phyloP scores from a whole-genome alignment of 1,139 yeast genomes.

The Scheffersomyces stambukii region DNA sequence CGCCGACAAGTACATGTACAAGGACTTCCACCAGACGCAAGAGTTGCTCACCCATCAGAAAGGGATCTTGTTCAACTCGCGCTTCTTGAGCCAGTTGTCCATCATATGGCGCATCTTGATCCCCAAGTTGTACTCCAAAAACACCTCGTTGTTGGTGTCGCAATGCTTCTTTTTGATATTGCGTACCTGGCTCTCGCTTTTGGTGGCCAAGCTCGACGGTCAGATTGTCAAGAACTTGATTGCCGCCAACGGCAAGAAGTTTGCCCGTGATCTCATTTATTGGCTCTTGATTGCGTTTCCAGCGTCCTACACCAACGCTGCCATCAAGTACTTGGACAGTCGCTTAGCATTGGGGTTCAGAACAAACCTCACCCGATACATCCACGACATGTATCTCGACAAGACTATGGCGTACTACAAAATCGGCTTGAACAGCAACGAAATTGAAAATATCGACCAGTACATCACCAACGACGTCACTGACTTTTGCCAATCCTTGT shows the following conservation, averaged over 20 bases:
- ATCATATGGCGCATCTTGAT: constrained; percentile 81
- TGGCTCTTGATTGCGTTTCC: constrained; percentile 93
- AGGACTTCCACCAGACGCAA: constrained; percentile 44
- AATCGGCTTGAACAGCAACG: constrained; percentile 45
- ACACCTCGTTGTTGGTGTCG: constrained; percentile 59
- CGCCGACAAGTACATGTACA: constrained; percentile 62
- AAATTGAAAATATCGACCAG: constrained; percentile 57
- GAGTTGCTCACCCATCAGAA: constrained; percentile 25
- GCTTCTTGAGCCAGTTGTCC: constrained; percentile 66
- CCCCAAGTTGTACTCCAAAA: constrained; percentile 68
- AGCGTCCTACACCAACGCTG: constrained; percentile 89
- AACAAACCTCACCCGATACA: constrained; percentile 77
- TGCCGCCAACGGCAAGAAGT: constrained; percentile 74
- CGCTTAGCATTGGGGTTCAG: constrained; percentile 80
- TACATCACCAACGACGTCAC: constrained; percentile 84
- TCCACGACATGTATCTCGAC: constrained; percentile 87
- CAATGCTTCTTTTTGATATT: constrained; percentile 75
- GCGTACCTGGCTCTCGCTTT: constrained; percentile 82
- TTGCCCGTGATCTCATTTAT: constrained; percentile 70
- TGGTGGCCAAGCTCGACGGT: constrained; percentile 89
- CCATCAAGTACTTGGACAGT: constrained; percentile 77
- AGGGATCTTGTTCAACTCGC: constrained; percentile 48
- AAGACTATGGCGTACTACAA: constrained; percentile 80
- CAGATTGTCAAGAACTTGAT: constrained; percentile 87
- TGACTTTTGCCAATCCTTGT: constrained; percentile 76